Evolutionary conservation across 257 asterid genomes (phyloP).

Genomic region (Ilex aquifolium): DNA sequence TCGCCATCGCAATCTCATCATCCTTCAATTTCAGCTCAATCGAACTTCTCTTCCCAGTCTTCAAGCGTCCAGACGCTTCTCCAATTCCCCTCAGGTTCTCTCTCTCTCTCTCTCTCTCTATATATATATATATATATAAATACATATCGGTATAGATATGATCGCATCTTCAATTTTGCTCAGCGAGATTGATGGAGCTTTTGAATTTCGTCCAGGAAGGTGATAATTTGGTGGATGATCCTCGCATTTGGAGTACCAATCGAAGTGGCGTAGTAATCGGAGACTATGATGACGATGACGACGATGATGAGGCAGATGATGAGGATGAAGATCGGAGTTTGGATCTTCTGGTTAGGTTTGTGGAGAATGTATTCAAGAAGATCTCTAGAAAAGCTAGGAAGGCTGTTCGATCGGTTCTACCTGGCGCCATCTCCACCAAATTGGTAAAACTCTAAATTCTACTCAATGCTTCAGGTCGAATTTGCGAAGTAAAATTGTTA

Average conservation of each 20-base stretch:
- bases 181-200: not conserved
- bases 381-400: conserved; percentile 78
- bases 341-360: conserved; percentile 77
- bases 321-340: conserved; percentile 85
- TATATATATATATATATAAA: not conserved
- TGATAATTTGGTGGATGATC: conserved; percentile 21
- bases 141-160: not conserved
- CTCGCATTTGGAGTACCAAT: conserved; percentile 37
- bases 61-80: conserved; percentile 16
- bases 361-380: conserved; percentile 75
- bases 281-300: conserved; percentile 42
- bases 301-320: conserved; percentile 62
- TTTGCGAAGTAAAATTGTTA: not conserved
- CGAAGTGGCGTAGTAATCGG: conserved; percentile 47
- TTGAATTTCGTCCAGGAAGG: conserved; percentile 27
- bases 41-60: not conserved
- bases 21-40: not conserved
- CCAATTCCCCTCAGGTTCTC: conserved; percentile 9
- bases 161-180: no score
- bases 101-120: not conserved
- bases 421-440: conserved; percentile 62
- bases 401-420: conserved; percentile 86
- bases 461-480: not conserved
- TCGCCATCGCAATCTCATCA: not conserved
- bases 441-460: conserved; percentile 35